These are phyloP conservation scores for Verticillium alfalfae DNA, from an alignment of 2,329 filamentous ascomycete species.

Conservation along the genomic window DNA sequence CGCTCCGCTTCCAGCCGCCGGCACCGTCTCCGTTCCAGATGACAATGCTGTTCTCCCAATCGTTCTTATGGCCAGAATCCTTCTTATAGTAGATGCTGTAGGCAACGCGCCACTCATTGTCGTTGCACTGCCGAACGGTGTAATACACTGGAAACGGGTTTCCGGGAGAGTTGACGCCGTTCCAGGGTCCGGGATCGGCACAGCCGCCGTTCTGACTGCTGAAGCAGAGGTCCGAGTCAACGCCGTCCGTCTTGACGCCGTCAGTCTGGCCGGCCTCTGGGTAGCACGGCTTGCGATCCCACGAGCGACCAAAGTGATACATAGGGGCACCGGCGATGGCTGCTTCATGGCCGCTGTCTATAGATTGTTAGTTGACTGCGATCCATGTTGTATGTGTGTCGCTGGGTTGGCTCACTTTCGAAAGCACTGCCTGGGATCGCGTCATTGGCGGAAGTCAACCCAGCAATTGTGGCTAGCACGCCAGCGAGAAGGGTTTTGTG, in stretches of 20 bases:
- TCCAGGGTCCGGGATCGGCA: conserved; percentile 7
- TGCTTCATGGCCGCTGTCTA: background rate
- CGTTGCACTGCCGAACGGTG: conserved; percentile 8
- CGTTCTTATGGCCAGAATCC: conserved; percentile 16
- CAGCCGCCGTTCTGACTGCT: conserved; percentile 7
- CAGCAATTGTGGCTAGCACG: background rate
- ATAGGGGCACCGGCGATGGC: background rate
- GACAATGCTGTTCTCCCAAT: conserved; percentile 16
- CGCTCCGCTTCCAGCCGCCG: conserved; percentile 7
- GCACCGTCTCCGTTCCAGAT: conserved; percentile 11
- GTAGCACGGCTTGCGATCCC: background rate
- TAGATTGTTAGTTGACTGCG: background rate
- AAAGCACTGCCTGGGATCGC: background rate
- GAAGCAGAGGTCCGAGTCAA: conserved; percentile 11
- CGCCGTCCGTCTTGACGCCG: conserved; percentile 9
- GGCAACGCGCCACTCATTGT: conserved; percentile 13
- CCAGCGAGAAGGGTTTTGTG: background rate
- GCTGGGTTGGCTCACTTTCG: background rate
- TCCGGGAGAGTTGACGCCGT: conserved; percentile 9
- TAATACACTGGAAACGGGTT: conserved; percentile 14
- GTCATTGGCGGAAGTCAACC: background rate
- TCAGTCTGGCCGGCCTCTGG: background rate
- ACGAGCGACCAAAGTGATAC: background rate
- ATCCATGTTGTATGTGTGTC: background rate
- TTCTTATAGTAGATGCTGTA: conserved; percentile 19